phyloP scores from a whole-genome alignment of 140 eudicot species.

The Erigeron philadelphicus region DNA sequence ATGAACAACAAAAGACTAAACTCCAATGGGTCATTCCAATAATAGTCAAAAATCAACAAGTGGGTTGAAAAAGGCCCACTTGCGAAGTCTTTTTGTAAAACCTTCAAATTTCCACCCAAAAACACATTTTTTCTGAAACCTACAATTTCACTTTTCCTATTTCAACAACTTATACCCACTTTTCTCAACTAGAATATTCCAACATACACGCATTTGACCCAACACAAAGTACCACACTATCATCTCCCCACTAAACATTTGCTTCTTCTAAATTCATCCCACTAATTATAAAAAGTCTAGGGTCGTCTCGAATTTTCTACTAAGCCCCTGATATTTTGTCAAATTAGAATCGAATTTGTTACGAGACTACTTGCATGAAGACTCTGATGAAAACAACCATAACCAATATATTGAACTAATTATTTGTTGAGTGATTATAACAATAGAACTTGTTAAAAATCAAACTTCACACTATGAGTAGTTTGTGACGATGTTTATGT shows the following conservation, averaged over 20 bases:
- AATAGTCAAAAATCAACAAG: slow-evolving; percentile 6
- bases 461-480: no score
- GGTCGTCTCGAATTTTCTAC: neutral
- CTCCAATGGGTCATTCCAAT: neutral
- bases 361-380: no score
- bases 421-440: no score
- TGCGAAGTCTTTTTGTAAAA: neutral
- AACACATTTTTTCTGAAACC: neutral
- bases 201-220: slow-evolving; percentile 6
- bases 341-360: no score
- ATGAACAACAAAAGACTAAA: neutral
- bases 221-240: neutral
- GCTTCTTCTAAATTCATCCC: neutral
- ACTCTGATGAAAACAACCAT: no score
- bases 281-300: neutral
- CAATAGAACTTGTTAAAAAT: no score
- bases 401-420: no score
- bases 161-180: slow-evolving; percentile 1
- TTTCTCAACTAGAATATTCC: neutral
- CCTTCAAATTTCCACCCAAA: slow-evolving; percentile 4
- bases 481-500: no score
- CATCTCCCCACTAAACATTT: neutral
- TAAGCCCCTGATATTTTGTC: no score
- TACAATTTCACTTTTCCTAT: neutral
- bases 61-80: neutral